These are phyloP conservation scores for Auriscalpium microsporum DNA, from an alignment of 768 basidiomycete species.

Conservation along the genomic window DNA sequence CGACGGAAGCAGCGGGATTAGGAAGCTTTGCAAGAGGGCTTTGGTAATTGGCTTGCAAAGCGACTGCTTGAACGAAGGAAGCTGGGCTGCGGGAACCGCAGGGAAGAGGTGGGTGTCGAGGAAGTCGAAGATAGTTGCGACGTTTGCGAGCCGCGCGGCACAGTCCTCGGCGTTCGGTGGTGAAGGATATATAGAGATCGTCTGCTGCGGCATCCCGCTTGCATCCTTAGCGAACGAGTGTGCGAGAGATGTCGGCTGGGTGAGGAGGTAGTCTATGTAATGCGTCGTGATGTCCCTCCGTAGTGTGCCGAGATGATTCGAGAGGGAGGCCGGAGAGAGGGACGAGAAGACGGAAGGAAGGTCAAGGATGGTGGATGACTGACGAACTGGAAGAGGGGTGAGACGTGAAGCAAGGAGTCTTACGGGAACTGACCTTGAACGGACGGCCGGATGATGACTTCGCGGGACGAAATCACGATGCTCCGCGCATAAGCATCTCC, in stretches of 20 bases:
- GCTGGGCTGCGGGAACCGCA: slow-evolving; percentile 40
- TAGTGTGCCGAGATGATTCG: slow-evolving; percentile 47
- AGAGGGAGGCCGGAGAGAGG: slow-evolving; percentile 44
- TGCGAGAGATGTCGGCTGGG: slow-evolving; percentile 39
- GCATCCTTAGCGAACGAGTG: slow-evolving; percentile 27
- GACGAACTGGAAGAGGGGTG: slow-evolving; percentile 37
- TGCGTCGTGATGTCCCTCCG: slow-evolving; percentile 55
- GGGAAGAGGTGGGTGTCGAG: slow-evolving; percentile 50
- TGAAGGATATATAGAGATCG: slow-evolving; percentile 38
- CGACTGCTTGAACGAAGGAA: slow-evolving; percentile 40
- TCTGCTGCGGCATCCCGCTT: slow-evolving; percentile 31
- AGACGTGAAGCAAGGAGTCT: background rate
- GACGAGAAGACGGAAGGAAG: slow-evolving; percentile 52
- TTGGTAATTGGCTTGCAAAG: slow-evolving; percentile 53
- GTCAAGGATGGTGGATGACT: slow-evolving; percentile 41
- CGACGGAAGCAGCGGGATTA: slow-evolving; percentile 64
- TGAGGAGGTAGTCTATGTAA: slow-evolving; percentile 52
- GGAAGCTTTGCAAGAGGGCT: slow-evolving; percentile 55
- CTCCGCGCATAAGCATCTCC: slow-evolving; percentile 58
- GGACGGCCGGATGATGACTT: slow-evolving; percentile 40
- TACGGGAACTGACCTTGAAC: slow-evolving; percentile 40
- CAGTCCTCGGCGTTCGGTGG: slow-evolving; percentile 33
- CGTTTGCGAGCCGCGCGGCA: slow-evolving; percentile 40
- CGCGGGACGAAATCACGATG: slow-evolving; percentile 40
- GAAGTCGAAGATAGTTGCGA: slow-evolving; percentile 55